Evolutionary conservation across 1,284 basidiomycete species (phyloP).

Genomic region (Leccinum subfulvum): DNA sequence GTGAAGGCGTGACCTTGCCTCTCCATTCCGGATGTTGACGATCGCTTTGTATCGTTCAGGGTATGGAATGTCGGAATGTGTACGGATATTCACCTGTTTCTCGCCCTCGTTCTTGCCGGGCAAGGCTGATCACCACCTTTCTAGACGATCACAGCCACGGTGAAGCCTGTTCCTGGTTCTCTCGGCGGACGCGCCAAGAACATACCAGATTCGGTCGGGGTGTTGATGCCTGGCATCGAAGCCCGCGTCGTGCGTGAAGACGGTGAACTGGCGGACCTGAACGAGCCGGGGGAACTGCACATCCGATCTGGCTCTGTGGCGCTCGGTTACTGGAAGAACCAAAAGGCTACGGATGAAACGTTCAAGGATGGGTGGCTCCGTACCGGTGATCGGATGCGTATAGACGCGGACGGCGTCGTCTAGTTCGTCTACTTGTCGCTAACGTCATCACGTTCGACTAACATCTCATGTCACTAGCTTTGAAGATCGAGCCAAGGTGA

Average conservation of each 20-base stretch:
- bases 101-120: neutral
- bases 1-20: constrained; percentile 7
- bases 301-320: constrained; percentile 53
- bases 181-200: constrained; percentile 45
- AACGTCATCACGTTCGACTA: neutral
- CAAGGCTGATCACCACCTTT: constrained; percentile 1
- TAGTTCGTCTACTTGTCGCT: constrained; percentile 46
- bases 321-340: constrained; percentile 70
- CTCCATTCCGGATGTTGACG: constrained; percentile 1
- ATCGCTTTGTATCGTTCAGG: constrained; percentile 37
- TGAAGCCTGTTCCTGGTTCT: constrained; percentile 44
- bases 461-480: constrained; percentile 11
- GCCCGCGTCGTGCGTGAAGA: constrained; percentile 61
- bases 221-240: constrained; percentile 63
- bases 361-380: constrained; percentile 69
- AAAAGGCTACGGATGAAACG: constrained; percentile 60
- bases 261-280: constrained; percentile 50
- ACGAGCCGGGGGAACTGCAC: constrained; percentile 67
- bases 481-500: constrained; percentile 33
- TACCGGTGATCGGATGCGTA: constrained; percentile 69
- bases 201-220: constrained; percentile 49
- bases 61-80: constrained; percentile 76
- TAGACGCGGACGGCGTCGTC: constrained; percentile 57
- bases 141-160: constrained; percentile 58
- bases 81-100: constrained; percentile 34